Base-by-base conservation (phyloP, 495 filamentous ascomycete species). In the Monascus purpureus region DNA sequence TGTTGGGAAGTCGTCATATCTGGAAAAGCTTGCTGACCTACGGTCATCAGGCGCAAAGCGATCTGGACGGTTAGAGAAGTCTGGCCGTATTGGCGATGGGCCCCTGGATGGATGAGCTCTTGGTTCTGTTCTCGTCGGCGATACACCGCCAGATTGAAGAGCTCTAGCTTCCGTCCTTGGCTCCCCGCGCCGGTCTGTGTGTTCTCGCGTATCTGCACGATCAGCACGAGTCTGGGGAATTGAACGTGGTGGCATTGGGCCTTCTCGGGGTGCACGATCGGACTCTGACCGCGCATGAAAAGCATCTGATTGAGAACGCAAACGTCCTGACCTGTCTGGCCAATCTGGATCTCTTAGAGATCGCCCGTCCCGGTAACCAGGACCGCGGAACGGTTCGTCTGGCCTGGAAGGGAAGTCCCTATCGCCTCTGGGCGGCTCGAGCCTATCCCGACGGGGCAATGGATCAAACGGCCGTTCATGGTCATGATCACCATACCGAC, bases 341-440 rank as follows among this genome's bases (percentile, higher is more conserved):
- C 59, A 61, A 2, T 58, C 58, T 8, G 39, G 34, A 8, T 60
- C 58, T 13, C 55, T 47, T 18, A 38, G 47, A 25, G 39, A 36
- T 8, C 53, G 47, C 13, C 41, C 42, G 6, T 63, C 61, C 15
- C 57, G 55, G 32, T 57, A 46, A 11, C 50, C 31, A n/a, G 48
- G 46, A 1, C 51, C 52, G 25, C 53, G 61, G 48, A 61, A 63
- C 8, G 55, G 48, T n/a, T 65, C 61, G 11, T 65, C 59, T 19
- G 43, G 50, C 36, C 57, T 43, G 13, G 43, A 31, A 12, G 45
- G 37, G 29, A 52, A 58, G 1, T 60, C 59, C 20, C 59, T 49
- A 15, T 60, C 60, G 29, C 20, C 13, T 16, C 33, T 16, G 7
- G 27, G 27, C 18, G 17, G 12, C 16, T 37, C 39, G 6, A 26